Conservation (phyloP, 805 yeast species). For the Starmerella bombi region DNA sequence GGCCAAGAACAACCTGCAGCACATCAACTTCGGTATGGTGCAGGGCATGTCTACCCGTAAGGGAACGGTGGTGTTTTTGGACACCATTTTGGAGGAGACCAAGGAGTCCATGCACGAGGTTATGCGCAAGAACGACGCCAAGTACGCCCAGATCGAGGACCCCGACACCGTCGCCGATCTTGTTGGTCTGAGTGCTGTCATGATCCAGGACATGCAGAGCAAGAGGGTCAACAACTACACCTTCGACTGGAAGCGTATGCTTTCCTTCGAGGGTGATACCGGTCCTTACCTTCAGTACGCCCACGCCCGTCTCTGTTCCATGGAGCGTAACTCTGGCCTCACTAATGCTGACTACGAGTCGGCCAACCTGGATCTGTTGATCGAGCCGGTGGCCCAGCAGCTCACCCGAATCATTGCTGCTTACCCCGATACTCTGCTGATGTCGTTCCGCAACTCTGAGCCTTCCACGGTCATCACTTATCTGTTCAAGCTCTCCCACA, state of each 20-base stretch:
- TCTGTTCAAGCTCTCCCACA: constrained; percentile 80
- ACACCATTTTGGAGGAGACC: constrained; percentile 83
- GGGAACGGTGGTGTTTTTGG: constrained; percentile 97
- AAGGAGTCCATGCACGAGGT: constrained; percentile 91
- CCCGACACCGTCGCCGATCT: constrained; percentile 93
- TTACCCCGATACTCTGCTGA: constrained; percentile 80
- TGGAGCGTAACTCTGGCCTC: constrained; percentile 62
- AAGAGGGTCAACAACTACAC: constrained; percentile 93
- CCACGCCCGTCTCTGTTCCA: constrained; percentile 90
- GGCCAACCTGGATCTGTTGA: constrained; percentile 47
- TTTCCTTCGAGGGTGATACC: constrained; percentile 96
- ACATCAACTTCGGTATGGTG: constrained; percentile 94
- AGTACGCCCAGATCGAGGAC: constrained; percentile 82
- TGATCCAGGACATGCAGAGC: constrained; percentile 98
- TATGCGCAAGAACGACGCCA: constrained; percentile 81
- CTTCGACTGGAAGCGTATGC: constrained; percentile 97
- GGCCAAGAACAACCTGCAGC: constrained; percentile 63
- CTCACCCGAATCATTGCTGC: constrained; percentile 70
- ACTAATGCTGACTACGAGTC: constrained; percentile 25
- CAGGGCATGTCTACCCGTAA: constrained; percentile 96
- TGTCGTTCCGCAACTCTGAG: constrained; percentile 72
- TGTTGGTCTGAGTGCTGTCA: constrained; percentile 92
- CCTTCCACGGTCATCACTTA: constrained; percentile 92
- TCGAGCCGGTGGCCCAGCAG: constrained; percentile 56
- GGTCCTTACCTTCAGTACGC: constrained; percentile 98